Base-by-base conservation (phyloP, 2,329 filamentous ascomycete genomes). In the Esteya vermicola region DNA sequence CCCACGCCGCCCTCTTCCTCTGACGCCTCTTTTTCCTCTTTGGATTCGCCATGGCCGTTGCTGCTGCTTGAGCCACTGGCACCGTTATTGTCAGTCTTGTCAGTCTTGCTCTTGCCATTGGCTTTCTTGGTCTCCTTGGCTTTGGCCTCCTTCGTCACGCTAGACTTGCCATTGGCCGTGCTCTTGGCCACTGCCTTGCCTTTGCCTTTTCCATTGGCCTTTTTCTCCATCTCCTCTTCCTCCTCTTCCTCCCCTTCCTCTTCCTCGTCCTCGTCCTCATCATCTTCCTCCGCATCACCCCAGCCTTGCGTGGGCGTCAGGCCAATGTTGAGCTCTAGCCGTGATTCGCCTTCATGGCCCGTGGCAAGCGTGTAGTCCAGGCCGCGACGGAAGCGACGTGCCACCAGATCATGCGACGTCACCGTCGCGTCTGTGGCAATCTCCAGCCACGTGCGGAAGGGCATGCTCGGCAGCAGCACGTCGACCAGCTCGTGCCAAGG, bases 291-390 rank as follows among this genome's bases (percentile, higher is more conserved):
- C 0, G 65, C 63, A 0, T 67, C 66, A 40, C 84, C 86, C 85
- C 91, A 96, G 6, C 86, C 89, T 4, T 66, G 59, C 0, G 79
- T 86, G 0, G 91, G 86, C 4, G 91, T 96, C 45, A 96, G 70
- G 33, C 83, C 80, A 3, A 98, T 68, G 42, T 85, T 93, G 39
- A 95, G 71, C 57, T 98, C 91, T 4, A 98, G 64, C 35, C 85
- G 79, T 12, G 85, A 74, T 50, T 85, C 72, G 41, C 76, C 76
- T 27, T 75, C 80, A 54, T 93, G 85, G 19, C 82, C 79, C 18
- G 84, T 94, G 2, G 91, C 91, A 18, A 98, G 74, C 3, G 89
- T 93, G 57, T 98, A 98, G 60, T 98, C 91, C 46, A 78, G 62
- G 6, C 91, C 85, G 36, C 76, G 76, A 9, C 91, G 77, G 67